A percentile compares a stretch with the other conserved stretches of the same genome.
Conservation (phyloP, 148 eudicot species). For the Nepenthes gracilis region DNA sequence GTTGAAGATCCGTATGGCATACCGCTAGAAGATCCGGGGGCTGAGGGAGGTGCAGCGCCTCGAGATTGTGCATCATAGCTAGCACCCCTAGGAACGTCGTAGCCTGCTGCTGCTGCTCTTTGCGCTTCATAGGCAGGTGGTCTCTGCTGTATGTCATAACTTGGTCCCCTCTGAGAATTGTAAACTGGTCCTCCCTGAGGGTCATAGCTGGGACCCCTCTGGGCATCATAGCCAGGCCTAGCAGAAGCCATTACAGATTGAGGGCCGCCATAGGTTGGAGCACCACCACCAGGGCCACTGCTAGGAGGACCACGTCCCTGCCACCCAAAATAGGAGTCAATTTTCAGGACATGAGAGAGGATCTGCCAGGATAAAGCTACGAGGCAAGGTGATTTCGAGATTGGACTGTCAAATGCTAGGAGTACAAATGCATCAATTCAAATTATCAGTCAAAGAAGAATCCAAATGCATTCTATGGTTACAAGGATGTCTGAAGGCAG, state of each 20-base stretch:
- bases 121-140: slow-evolving; percentile 28
- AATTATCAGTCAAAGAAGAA: no score
- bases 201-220: slow-evolving; percentile 29
- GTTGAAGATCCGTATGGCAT: slow-evolving; percentile 30
- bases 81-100: neutral
- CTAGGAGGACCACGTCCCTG: slow-evolving; percentile 38
- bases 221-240: slow-evolving; percentile 37
- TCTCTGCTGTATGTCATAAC: slow-evolving; percentile 17
- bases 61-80: slow-evolving; percentile 25
- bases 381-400: no score
- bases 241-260: slow-evolving; percentile 33
- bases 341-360: neutral
- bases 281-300: slow-evolving; percentile 22
- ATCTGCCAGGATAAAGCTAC: neutral
- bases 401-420: no score
- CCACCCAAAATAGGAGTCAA: slow-evolving; percentile 2
- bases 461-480: neutral
- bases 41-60: slow-evolving; percentile 20
- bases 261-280: slow-evolving; percentile 28
- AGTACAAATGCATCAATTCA: no score
- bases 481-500: neutral
- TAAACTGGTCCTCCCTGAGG: slow-evolving; percentile 30
- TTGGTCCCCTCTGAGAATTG: slow-evolving; percentile 28
- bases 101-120: slow-evolving; percentile 21
- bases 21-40: slow-evolving; percentile 10